Base-by-base conservation (phyloP, 139 green algal species). In the Marvania coccoides region DNA sequence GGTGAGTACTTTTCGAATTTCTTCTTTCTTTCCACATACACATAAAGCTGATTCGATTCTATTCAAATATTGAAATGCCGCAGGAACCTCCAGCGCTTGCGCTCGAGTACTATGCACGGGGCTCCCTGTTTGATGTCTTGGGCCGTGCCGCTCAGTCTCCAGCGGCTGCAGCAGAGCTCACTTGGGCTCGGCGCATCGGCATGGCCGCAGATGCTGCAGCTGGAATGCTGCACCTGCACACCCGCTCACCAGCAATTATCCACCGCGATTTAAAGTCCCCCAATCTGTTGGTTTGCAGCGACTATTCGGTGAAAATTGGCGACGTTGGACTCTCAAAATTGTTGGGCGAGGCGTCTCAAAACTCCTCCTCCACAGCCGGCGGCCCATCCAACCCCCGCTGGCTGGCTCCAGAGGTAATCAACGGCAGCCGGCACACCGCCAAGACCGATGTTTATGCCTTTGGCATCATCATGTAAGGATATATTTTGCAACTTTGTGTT, bases 161-260 rank as follows among this genome's bases (percentile, higher is more conserved):
- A n/a, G n/a, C n/a, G n/a, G n/a, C n/a, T n/a, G n/a, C n/a, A n/a
- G n/a, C n/a, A n/a, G n/a, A n/a, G n/a, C 51, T 80, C 19, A 63
- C 78, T 37, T 81, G 76, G 76, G 15, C 54, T 8, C 47, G 62
- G 42, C 45, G 64, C 37, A 19, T 74, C 5, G 19, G 31, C 15
- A 82, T 70, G 33, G 28, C 46, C 4, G n/a, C 30, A 8, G 63
- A 70, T 39, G 45, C 30, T 26, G 63, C 46, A 74, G 42, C 42
- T 13, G 83, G 81, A 55, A 91, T 93, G 83, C 65, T 83, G 39
- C 95, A 95, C 69, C 80, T 96, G 67, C 90, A 96, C 77, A 80
- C 63, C n/a, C 84, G 81, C 63, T 74, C 47, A 29, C 88, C 88
- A 5, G 70, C 81, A 24, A 83, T 96, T 23, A 77, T 95, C 13